phyloP scores from a whole-genome alignment of 768 basidiomycete genomes.

The Pholiota microspora region DNA sequence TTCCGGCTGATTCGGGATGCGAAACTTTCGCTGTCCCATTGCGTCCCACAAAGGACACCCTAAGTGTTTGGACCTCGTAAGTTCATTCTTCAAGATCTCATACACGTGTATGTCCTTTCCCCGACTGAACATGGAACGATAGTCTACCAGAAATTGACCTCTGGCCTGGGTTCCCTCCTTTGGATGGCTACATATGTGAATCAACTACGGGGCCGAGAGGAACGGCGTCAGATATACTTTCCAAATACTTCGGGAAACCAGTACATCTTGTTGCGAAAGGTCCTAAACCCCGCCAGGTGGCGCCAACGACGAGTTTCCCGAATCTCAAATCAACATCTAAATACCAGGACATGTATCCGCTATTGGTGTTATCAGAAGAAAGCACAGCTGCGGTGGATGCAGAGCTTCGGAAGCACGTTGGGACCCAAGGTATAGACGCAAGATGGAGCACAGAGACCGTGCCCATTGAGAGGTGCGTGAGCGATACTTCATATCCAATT shows the following conservation, averaged over 20 bases:
- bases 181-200: slow-evolving; percentile 70
- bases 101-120: neutral
- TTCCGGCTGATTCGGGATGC: slow-evolving; percentile 59
- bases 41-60: slow-evolving; percentile 44
- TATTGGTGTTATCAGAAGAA: slow-evolving; percentile 68
- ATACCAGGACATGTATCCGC: slow-evolving; percentile 73
- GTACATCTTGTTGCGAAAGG: slow-evolving; percentile 73
- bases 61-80: slow-evolving; percentile 59
- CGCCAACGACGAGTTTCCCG: slow-evolving; percentile 54
- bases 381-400: slow-evolving; percentile 52
- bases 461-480: slow-evolving; percentile 55
- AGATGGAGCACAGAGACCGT: slow-evolving; percentile 52
- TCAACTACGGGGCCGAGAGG: slow-evolving; percentile 29
- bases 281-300: slow-evolving; percentile 45
- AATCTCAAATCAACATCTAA: slow-evolving; percentile 51
- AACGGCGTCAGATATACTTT: slow-evolving; percentile 54
- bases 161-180: slow-evolving; percentile 36
- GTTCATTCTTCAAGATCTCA: slow-evolving; percentile 17
- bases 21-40: slow-evolving; percentile 60
- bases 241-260: slow-evolving; percentile 56
- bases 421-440: slow-evolving; percentile 45
- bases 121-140: neutral
- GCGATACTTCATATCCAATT: neutral
- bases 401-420: slow-evolving; percentile 44
- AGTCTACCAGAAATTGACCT: slow-evolving; percentile 57